Conservation (phyloP, 192 early-diverging fungal species). For the Diversispora eburnea region DNA sequence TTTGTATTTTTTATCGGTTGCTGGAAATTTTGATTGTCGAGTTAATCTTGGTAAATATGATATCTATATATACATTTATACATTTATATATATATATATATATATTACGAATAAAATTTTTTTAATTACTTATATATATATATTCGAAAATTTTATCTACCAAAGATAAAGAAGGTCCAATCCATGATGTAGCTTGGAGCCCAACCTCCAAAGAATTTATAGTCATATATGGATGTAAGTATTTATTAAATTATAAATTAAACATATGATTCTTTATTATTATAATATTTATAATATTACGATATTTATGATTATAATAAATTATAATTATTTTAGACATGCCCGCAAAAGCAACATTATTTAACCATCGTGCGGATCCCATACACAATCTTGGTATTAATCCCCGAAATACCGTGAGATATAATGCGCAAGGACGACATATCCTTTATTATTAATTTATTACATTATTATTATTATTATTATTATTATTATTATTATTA, state of each 20-base stretch:
- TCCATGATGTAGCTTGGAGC: conserved; percentile 95
- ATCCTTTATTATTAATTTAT: conserved; percentile 27
- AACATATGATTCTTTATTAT: too few species aligned
- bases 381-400: conserved; percentile 82
- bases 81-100: neutral
- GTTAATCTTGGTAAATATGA: conserved; percentile 58
- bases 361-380: conserved; percentile 82
- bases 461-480: too few species aligned
- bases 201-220: conserved; percentile 97
- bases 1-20: conserved; percentile 85
- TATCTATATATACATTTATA: neutral
- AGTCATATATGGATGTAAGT: conserved; percentile 82
- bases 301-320: neutral
- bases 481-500: too few species aligned
- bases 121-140: neutral
- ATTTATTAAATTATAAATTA: neutral
- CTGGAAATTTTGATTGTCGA: conserved; percentile 90
- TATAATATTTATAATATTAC: neutral
- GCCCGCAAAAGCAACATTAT: conserved; percentile 90
- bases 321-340: conserved; percentile 45
- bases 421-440: conserved; percentile 83
- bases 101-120: neutral
- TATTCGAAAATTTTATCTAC: conserved; percentile 2
- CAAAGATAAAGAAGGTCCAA: conserved; percentile 80
- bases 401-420: conserved; percentile 86